These are phyloP conservation scores for Pythium grandisporangium DNA, from an alignment of 352 stramenopile species.

Conservation along the genomic window DNA sequence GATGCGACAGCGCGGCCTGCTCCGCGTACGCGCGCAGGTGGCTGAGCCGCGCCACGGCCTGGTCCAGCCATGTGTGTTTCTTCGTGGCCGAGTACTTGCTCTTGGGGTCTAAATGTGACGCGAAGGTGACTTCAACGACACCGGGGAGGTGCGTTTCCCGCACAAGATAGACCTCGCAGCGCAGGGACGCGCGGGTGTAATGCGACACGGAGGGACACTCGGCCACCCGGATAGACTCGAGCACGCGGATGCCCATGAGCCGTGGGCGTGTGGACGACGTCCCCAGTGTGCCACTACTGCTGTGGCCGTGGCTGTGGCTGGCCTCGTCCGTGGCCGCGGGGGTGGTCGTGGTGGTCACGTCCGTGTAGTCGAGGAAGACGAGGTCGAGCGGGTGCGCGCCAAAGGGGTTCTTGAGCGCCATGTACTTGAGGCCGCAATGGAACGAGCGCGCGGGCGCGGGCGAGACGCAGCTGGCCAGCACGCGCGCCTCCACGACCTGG, in stretches of 20 bases:
- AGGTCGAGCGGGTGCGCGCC: slow-evolving; percentile 49
- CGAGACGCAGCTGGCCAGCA: slow-evolving; percentile 55
- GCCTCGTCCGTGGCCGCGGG: too few relatives aligned
- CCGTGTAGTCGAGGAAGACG: slow-evolving; percentile 80
- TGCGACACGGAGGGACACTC: slow-evolving; percentile 40
- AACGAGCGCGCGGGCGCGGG: slow-evolving; percentile 52
- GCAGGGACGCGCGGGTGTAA: slow-evolving; percentile 63
- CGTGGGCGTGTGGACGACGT: too few relatives aligned
- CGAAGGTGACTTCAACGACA: slow-evolving; percentile 80
- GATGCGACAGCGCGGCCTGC: slow-evolving; percentile 58
- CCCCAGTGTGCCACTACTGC: too few relatives aligned
- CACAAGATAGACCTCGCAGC: slow-evolving; percentile 76
- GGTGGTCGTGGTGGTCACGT: slow-evolving; percentile 51
- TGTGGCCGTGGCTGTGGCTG: too few relatives aligned
- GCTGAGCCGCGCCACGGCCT: slow-evolving; percentile 31
- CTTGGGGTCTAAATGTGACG: slow-evolving; percentile 74
- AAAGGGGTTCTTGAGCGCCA: slow-evolving; percentile 78
- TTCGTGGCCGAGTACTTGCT: slow-evolving; percentile 57
- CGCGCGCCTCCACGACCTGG: slow-evolving; percentile 53
- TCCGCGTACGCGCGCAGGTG: slow-evolving; percentile 61
- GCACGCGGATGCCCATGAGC: slow-evolving; percentile 63
- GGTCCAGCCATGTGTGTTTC: slow-evolving; percentile 49
- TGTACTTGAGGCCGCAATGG: slow-evolving; percentile 78
- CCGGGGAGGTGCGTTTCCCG: slow-evolving; percentile 51
- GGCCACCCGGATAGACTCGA: slow-evolving; percentile 74